Evolutionary conservation across 2,329 filamentous ascomycete species (phyloP).

Genomic region (Acephala macrosclerotiorum): DNA sequence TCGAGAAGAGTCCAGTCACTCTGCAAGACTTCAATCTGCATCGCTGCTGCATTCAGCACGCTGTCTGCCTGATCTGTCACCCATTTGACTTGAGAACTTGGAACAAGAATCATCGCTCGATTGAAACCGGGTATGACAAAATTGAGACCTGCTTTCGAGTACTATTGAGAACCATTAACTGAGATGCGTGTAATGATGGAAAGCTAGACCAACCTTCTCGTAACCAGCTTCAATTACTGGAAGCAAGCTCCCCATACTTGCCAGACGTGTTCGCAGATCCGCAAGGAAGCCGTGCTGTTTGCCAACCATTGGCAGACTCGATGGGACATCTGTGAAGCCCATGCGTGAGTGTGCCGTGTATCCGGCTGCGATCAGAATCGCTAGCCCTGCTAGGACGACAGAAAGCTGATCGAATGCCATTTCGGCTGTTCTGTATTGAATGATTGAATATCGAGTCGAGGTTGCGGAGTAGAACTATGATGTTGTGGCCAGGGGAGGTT

Average conservation of each 20-base stretch:
- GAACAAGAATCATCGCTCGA: constrained; percentile 50
- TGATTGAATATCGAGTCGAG: not conserved
- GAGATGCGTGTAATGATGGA: not conserved
- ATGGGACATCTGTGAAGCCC: constrained; percentile 14
- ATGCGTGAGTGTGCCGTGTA: constrained; percentile 16
- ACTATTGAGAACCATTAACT: constrained; percentile 41
- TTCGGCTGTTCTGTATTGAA: not conserved
- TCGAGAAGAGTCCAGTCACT: constrained; percentile 48
- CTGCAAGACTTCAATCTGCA: constrained; percentile 49
- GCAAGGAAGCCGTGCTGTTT: constrained; percentile 22
- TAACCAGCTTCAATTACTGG: constrained; percentile 29
- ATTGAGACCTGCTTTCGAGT: constrained; percentile 48
- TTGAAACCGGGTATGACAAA: constrained; percentile 51
- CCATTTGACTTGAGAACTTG: constrained; percentile 49
- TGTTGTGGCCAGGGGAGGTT: not conserved
- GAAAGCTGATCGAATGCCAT: constrained; percentile 22
- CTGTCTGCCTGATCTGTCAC: constrained; percentile 48
- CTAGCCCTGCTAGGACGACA: constrained; percentile 15
- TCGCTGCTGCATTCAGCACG: constrained; percentile 43
- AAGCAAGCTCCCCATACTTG: constrained; percentile 20
- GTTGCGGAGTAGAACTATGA: not conserved
- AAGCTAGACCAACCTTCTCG: constrained; percentile 16
- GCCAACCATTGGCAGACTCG: constrained; percentile 25
- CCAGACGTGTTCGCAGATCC: constrained; percentile 24
- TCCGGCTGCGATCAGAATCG: constrained; percentile 17